Base-by-base conservation (phyloP, 352 stramenopile species). In the Paralagenidium karlingii region DNA sequence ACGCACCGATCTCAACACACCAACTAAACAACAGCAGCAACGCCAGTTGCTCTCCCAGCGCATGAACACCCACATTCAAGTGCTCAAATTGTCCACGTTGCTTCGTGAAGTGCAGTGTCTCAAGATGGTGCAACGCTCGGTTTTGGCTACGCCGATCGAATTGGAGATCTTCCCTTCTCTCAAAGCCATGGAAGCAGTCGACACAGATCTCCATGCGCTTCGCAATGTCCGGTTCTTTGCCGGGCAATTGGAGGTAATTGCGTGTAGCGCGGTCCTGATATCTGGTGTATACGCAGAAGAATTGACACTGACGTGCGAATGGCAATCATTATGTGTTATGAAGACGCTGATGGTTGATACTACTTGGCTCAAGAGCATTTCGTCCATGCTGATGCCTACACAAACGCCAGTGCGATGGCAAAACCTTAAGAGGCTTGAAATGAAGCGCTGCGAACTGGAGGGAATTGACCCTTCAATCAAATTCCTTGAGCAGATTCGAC, bases 21-120 rank as follows among this genome's bases (percentile, higher is more conserved):
- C n/a, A n/a, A n/a, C n/a, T n/a, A n/a, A n/a, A n/a, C 3, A 22
- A 21, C 15, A 40, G 10, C 8, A 3, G 39, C 39, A 41, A 15
- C 33, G n/a, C 8, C 24, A 16, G 15, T 9, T 19, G 13, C 28
- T 30, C 31, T 13, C 25, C 18, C 30, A 19, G 20, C 86, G 87
- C 50, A 60, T 78, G 43, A 77, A 61, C 45, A 71, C 66, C 27
- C 76, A 92, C 46, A 63, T 92, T 27, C 70, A 83, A 45, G 73
- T 92, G 47, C 71, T 92, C 47, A 92, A 92, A 39, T 62, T 92
- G 32, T 89, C 75, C 11, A 92, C 79, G 11, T 83, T 87, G 7
- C 53, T 92, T 25, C 60, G 70, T 5, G 73, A 92, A 45, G 74
- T 86, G 22, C 58, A 59, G 21, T 47, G 60, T 7, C 55, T 92